phyloP scores from a whole-genome alignment of 257 asterid species.

The Capsicum rhomboideum region DNA sequence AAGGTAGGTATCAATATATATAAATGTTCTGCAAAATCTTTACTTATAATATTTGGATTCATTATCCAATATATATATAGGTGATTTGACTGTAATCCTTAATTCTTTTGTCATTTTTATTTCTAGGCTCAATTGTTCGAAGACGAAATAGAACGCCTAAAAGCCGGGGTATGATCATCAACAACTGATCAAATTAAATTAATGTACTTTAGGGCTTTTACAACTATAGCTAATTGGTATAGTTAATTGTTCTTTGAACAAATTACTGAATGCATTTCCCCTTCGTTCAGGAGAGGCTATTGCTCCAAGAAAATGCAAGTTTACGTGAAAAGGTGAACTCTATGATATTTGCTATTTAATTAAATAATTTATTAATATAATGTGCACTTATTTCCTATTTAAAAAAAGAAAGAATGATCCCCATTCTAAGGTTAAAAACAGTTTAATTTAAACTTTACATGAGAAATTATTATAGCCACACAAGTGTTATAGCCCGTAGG shows the following conservation, averaged over 20 bases:
- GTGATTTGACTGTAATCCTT: not conserved
- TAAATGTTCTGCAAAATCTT: too few species aligned
- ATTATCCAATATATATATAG: not conserved
- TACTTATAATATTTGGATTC: not conserved
- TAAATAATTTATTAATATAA: not conserved
- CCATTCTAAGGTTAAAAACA: not conserved
- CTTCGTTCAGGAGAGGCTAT: conserved; percentile 8
- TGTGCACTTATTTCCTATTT: not conserved
- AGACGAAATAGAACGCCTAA: conserved; percentile 20
- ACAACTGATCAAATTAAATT: not conserved
- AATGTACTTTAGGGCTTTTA: not conserved
- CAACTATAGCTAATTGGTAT: not conserved
- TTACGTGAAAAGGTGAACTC: conserved; percentile 17
- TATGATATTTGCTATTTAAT: not conserved
- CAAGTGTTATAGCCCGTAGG: too few species aligned
- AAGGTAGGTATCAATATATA: too few species aligned
- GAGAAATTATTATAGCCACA: too few species aligned
- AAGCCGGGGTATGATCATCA: conserved; percentile 17
- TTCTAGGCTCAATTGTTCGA: conserved; percentile 21
- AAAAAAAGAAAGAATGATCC: not conserved
- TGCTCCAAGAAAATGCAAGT: conserved; percentile 22
- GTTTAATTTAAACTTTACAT: too few species aligned
- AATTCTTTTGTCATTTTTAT: not conserved
- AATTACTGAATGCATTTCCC: not conserved
- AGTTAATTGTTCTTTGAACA: not conserved